phyloP scores from a whole-genome alignment of 306 rosid species.

The Trifolium subterraneum region DNA sequence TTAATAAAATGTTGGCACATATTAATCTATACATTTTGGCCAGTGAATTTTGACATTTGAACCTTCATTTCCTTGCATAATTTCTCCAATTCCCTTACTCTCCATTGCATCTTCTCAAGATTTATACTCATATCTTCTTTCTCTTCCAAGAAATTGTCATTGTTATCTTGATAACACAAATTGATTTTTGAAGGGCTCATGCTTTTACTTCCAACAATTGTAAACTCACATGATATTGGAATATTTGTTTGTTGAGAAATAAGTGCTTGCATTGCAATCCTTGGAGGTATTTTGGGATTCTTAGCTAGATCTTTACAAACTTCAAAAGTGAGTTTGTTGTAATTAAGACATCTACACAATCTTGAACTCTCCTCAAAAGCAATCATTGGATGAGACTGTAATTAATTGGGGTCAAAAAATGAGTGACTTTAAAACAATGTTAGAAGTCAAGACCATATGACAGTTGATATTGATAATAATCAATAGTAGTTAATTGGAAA shows the following conservation, averaged over 20 bases:
- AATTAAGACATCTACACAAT: slow-evolving; percentile 73
- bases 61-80: slow-evolving; percentile 64
- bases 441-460: slow-evolving; percentile 22
- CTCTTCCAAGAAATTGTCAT: slow-evolving; percentile 43
- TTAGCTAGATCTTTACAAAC: slow-evolving; percentile 75
- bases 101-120: slow-evolving; percentile 62
- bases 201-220: slow-evolving; percentile 17
- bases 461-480: no score
- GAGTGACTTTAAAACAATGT: background rate
- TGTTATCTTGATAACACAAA: slow-evolving; percentile 25
- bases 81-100: slow-evolving; percentile 72
- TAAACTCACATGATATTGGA: slow-evolving; percentile 27
- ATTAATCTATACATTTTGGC: slow-evolving; percentile 38
- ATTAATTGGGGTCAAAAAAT: slow-evolving; percentile 21
- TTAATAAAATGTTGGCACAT: slow-evolving; percentile 47
- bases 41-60: slow-evolving; percentile 59
- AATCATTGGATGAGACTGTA: slow-evolving; percentile 67
- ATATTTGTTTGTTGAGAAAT: slow-evolving; percentile 56
- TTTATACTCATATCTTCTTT: slow-evolving; percentile 47
- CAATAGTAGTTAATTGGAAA: no score
- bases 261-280: slow-evolving; percentile 68
- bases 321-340: slow-evolving; percentile 67
- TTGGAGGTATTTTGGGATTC: slow-evolving; percentile 80
- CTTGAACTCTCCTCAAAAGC: slow-evolving; percentile 69
- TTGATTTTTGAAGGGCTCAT: slow-evolving; percentile 38